Base-by-base conservation (phyloP, 2,329 filamentous ascomycete genomes). In the Trichoderma oligosporum region DNA sequence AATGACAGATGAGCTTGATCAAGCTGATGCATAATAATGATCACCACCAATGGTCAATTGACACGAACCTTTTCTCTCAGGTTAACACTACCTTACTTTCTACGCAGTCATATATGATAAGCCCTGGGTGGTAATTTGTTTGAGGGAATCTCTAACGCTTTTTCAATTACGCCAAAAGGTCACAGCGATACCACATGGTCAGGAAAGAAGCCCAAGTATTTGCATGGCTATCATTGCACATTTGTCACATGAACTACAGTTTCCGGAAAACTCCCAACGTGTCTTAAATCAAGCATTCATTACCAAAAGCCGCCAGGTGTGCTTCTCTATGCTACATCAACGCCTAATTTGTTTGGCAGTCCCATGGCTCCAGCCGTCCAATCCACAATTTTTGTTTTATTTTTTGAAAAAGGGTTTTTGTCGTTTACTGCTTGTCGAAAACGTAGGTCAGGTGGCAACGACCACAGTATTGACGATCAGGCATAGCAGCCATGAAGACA, bases 401-500 rank as follows among this genome's bases (percentile, higher is more conserved):
- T 67, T 67, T 66, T 63, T 49, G 22, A 65, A 65, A 18, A 8
- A 31, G 27, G 11, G 5, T 31, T 31, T 62, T 64, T 63, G 58
- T 65, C 54, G 27, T 62, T 78, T 80, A 82, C 70, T 79, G 78
- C 80, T 87, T 85, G 77, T 86, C 84, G 73, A 87, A 86, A 74
- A 87, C 84, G 78, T 87, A 87, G 77, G 84, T 87, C 63, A 87
- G 77, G 76, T 87, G 84, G 83, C 84, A 87, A 65, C 83, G 82
- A 69, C 84, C 84, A 69, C 91, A 96, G 88, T 97, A 96, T 82
- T 99, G 95, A 77, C 94, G 91, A 82, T 99, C 96, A 81, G 96
- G 88, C 92, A 97, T 97, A 76, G 94, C 91, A 76, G 94, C 94
- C 94, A 99, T 99, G 89, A 99, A 99, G 83, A 99, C 88, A 92